Evolutionary conservation across 352 stramenopile species (phyloP).

Genomic region (Globisporangium paddicum): DNA sequence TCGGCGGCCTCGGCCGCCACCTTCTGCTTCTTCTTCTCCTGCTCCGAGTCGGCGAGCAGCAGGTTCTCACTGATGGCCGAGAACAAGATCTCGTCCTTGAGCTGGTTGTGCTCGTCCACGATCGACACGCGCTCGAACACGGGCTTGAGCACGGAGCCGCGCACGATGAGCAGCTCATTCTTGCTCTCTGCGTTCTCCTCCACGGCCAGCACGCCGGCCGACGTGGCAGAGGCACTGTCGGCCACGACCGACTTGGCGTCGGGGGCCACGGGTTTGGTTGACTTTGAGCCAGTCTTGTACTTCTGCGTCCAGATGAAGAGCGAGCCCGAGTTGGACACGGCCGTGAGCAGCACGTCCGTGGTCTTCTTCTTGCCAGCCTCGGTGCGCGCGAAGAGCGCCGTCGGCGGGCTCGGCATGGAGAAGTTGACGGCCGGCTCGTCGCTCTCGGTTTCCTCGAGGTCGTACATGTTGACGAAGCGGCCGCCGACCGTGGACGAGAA

Average conservation of each 20-base stretch:
- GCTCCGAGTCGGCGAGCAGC: slow-evolving; percentile 42
- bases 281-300: slow-evolving; percentile 47
- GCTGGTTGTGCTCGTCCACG: slow-evolving; percentile 57
- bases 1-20: slow-evolving; percentile 30
- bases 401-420: slow-evolving; percentile 55
- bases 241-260: slow-evolving; percentile 32
- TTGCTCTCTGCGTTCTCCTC: slow-evolving; percentile 24
- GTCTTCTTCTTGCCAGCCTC: slow-evolving; percentile 61
- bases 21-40: slow-evolving; percentile 60
- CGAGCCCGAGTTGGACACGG: slow-evolving; percentile 50
- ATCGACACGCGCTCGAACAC: slow-evolving; percentile 68
- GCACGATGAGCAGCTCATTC: slow-evolving; percentile 53
- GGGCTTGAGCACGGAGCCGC: slow-evolving; percentile 68
- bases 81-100: slow-evolving; percentile 51
- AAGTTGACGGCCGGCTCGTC: slow-evolving; percentile 76
- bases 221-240: slow-evolving; percentile 21
- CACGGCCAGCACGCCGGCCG: slow-evolving; percentile 40
- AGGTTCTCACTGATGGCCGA: slow-evolving; percentile 57
- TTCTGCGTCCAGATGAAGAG: slow-evolving; percentile 74
- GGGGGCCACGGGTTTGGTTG: slow-evolving; percentile 61
- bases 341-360: slow-evolving; percentile 54
- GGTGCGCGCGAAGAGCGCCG: slow-evolving; percentile 39
- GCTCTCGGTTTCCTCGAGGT: slow-evolving; percentile 47
- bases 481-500: slow-evolving; percentile 64
- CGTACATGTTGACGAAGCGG: slow-evolving; percentile 85